These are phyloP conservation scores for Persicaria tinctoria DNA, from an alignment of 148 eudicot species.

Conservation along the genomic window DNA sequence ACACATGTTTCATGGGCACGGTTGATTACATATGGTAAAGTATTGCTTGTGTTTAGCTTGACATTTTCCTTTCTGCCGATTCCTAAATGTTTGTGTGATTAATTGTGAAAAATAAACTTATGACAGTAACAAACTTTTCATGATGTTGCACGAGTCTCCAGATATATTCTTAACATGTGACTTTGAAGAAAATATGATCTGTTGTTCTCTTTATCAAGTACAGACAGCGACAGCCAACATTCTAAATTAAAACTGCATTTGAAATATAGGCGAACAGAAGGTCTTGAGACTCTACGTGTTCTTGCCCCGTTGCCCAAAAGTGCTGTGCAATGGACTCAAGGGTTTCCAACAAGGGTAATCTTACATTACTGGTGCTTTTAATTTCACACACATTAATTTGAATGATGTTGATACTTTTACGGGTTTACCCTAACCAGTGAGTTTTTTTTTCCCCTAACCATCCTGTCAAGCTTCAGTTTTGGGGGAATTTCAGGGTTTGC, in stretches of 20 bases:
- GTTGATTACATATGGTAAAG: constrained; percentile 94
- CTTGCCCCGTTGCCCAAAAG: constrained; percentile 86
- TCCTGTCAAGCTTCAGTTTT: neutral
- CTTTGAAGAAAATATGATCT: neutral
- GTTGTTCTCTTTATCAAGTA: neutral
- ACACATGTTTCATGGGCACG: constrained; percentile 71
- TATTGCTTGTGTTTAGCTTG: neutral
- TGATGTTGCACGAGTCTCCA: neutral
- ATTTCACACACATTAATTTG: neutral
- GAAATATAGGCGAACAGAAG: constrained; percentile 79
- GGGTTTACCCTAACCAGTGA: too few species aligned
- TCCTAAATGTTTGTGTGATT: neutral
- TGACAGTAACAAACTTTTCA: neutral
- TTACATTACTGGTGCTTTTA: neutral
- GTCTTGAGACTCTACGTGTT: constrained; percentile 69
- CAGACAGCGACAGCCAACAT: neutral
- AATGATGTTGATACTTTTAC: neutral
- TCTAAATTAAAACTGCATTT: neutral
- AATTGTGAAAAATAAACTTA: neutral
- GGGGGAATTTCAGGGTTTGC: neutral
- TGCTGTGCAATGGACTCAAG: constrained; percentile 66
- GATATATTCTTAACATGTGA: neutral
- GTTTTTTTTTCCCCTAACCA: too few species aligned
- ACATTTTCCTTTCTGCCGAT: neutral
- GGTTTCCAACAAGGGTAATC: constrained; percentile 80